phyloP scores from a whole-genome alignment of 805 yeast genomes.

The Starmerella gropengiesseri region DNA sequence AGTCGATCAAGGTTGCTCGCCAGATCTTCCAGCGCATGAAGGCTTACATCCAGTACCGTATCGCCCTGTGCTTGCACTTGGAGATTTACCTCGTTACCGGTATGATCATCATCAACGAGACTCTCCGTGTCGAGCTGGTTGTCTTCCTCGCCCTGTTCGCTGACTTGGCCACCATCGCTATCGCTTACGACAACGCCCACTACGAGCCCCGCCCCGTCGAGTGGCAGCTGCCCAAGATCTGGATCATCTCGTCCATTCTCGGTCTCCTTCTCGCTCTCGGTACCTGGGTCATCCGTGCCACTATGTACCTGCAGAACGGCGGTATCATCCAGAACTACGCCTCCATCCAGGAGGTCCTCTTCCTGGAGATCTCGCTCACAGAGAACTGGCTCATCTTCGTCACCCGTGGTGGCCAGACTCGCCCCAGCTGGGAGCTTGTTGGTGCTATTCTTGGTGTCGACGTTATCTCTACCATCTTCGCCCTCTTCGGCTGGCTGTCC shows the following conservation, averaged over 20 bases:
- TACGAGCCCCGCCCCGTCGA: slow-evolving; percentile 86
- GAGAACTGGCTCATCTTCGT: slow-evolving; percentile 96
- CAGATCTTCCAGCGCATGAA: slow-evolving; percentile 99
- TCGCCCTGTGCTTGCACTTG: slow-evolving; percentile 88
- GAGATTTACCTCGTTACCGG: slow-evolving; percentile 90
- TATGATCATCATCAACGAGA: slow-evolving; percentile 85
- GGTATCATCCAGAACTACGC: slow-evolving; percentile 95
- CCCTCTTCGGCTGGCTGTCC: slow-evolving; percentile 83
- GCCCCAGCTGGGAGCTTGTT: slow-evolving; percentile 96
- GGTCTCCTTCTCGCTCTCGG: slow-evolving; percentile 82
- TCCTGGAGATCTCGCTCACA: slow-evolving; percentile 88
- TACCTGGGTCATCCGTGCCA: slow-evolving; percentile 89
- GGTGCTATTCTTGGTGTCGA: slow-evolving; percentile 90
- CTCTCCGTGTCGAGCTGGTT: slow-evolving; percentile 78
- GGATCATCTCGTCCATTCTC: slow-evolving; percentile 89
- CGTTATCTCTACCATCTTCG: slow-evolving; percentile 82
- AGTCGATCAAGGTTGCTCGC: slow-evolving; percentile 87
- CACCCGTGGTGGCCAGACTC: slow-evolving; percentile 96
- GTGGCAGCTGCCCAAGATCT: slow-evolving; percentile 94
- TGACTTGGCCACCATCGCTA: slow-evolving; percentile 93
- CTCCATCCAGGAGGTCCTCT: slow-evolving; percentile 85
- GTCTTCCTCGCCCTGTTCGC: slow-evolving; percentile 96
- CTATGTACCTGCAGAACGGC: slow-evolving; percentile 67
- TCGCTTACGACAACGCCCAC: slow-evolving; percentile 96
- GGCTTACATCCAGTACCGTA: slow-evolving; percentile 95